Percentiles rank a stretch among this genome's conserved stretches.
These are phyloP conservation scores for Clathrospora elynae DNA, from an alignment of 2,329 filamentous ascomycete species.

Conservation along the genomic window DNA sequence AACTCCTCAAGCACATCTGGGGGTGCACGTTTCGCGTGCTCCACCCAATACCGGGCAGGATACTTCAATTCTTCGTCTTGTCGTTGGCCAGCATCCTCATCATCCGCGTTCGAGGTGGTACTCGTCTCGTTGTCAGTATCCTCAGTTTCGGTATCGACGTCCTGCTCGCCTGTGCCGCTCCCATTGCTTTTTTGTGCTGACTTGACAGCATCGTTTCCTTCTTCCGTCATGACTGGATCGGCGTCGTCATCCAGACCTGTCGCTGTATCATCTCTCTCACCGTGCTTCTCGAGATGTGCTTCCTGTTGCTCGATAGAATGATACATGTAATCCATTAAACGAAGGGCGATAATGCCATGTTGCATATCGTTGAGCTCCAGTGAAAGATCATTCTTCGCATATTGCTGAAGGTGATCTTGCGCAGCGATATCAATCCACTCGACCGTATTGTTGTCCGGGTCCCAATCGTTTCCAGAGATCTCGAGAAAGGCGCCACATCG, in stretches of 20 bases:
- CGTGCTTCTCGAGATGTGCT: not conserved
- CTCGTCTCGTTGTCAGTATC: too few species aligned
- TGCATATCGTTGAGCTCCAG: slow-evolving; percentile 27
- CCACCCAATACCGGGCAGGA: slow-evolving; percentile 30
- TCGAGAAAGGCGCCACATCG: slow-evolving; percentile 29
- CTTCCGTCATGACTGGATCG: too few species aligned
- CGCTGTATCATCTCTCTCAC: slow-evolving; percentile 1
- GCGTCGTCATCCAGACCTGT: too few species aligned
- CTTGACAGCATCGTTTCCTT: too few species aligned
- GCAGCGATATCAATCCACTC: slow-evolving; percentile 32
- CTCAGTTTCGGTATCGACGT: too few species aligned
- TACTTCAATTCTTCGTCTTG: slow-evolving; percentile 19
- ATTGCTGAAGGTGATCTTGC: slow-evolving; percentile 25
- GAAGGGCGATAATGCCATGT: slow-evolving; percentile 32
- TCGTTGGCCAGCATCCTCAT: not conserved
- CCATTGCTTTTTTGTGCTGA: too few species aligned
- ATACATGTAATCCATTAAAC: slow-evolving; percentile 27
- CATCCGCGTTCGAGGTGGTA: too few species aligned
- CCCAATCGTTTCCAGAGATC: slow-evolving; percentile 23
- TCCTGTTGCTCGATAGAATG: slow-evolving; percentile 10
- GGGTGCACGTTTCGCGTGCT: slow-evolving; percentile 28
- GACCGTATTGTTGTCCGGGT: slow-evolving; percentile 25
- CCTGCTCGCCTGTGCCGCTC: too few species aligned
- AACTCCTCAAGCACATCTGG: slow-evolving; percentile 31
- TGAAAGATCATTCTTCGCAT: slow-evolving; percentile 25